These are phyloP conservation scores for Euphorbia tirucalli DNA, from an alignment of 345 rosid species.

Conservation along the genomic window DNA sequence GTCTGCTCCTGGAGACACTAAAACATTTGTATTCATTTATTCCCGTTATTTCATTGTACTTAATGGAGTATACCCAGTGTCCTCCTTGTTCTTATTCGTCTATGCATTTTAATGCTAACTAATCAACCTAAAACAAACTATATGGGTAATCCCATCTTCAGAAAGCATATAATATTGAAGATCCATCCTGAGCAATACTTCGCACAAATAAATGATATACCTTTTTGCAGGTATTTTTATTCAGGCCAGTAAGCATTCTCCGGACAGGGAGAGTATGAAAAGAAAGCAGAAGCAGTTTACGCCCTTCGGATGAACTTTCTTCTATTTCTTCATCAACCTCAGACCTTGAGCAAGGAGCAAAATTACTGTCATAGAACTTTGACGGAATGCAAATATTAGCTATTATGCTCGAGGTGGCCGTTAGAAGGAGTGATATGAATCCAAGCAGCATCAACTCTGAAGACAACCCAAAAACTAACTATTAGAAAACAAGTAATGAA, in stretches of 20 bases:
- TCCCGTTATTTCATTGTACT: neutral
- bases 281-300: slow-evolving; percentile 44
- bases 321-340: slow-evolving; percentile 54
- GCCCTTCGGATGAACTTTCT: slow-evolving; percentile 43
- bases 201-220: slow-evolving; percentile 33
- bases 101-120: neutral
- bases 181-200: slow-evolving; percentile 4
- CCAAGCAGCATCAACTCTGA: slow-evolving; percentile 98
- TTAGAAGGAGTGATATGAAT: slow-evolving; percentile 88
- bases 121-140: neutral
- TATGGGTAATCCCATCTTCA: neutral
- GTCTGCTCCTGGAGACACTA: neutral
- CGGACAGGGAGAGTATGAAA: slow-evolving; percentile 36
- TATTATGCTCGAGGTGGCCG: slow-evolving; percentile 78
- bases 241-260: slow-evolving; percentile 51
- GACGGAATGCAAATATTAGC: slow-evolving; percentile 85
- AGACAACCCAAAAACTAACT: slow-evolving; percentile 16
- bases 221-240: slow-evolving; percentile 64
- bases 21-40: too few relatives aligned
- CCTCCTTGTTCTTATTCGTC: neutral
- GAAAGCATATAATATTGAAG: neutral
- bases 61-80: neutral
- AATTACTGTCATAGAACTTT: slow-evolving; percentile 65
- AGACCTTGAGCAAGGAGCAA: slow-evolving; percentile 72
- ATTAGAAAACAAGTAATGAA: slow-evolving; percentile 11